A percentile compares a stretch with the other conserved stretches of the same genome.
Conservation (phyloP, 164 flowering plant species). For the Stephania cephalantha region DNA sequence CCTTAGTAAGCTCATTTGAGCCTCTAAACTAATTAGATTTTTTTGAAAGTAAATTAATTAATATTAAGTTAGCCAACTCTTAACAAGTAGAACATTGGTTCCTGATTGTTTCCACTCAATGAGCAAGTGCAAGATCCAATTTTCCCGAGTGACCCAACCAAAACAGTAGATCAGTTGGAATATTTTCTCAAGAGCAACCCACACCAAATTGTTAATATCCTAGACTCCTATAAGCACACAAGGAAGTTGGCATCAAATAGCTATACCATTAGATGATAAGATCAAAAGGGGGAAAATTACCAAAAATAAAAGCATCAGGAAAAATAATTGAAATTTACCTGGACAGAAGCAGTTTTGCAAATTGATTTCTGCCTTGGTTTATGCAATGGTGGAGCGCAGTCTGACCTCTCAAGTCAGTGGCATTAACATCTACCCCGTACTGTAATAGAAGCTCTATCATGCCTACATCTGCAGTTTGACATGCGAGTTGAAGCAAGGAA, state of each 20-base stretch:
- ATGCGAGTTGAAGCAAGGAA: constrained; percentile 80
- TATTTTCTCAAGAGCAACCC: not conserved
- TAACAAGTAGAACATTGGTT: not conserved
- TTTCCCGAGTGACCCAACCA: not conserved
- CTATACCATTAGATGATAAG: not conserved
- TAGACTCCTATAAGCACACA: not conserved
- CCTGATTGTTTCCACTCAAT: not conserved
- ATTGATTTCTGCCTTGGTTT: constrained; percentile 35
- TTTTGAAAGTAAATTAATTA: no score
- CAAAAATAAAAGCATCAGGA: constrained; percentile 20
- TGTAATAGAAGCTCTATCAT: constrained; percentile 91
- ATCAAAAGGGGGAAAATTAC: not conserved
- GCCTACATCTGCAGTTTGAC: constrained; percentile 67
- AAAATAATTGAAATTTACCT: constrained; percentile 40
- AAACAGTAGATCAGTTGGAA: not conserved
- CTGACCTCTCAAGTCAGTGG: constrained; percentile 57
- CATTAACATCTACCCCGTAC: constrained; percentile 71
- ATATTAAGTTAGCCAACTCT: not conserved
- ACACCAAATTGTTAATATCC: not conserved
- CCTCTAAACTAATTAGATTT: no score
- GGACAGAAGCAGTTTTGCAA: constrained; percentile 53
- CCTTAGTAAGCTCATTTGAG: not conserved
- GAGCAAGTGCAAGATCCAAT: no score
- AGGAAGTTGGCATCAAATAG: not conserved
- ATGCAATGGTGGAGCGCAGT: constrained; percentile 77